A percentile compares a stretch with the other conserved stretches of the same genome.
phyloP scores from a whole-genome alignment of 306 rosid genomes.

The Castanea crenata region DNA sequence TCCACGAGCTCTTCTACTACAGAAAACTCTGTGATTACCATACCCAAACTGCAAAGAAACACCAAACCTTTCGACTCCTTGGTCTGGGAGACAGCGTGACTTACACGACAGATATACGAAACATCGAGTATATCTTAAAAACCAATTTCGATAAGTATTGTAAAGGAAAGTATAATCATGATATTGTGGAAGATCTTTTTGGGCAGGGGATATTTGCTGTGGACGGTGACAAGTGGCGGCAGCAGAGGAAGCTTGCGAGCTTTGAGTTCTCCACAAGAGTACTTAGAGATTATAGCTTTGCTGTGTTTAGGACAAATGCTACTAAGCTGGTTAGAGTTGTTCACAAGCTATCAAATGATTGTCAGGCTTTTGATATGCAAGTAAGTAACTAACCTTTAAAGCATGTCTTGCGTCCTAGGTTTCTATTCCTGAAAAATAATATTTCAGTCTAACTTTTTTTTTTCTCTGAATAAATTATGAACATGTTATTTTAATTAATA shows the following conservation, averaged over 20 bases:
- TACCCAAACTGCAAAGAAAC: conserved; percentile 34
- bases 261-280: conserved; percentile 68
- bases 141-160: conserved; percentile 44
- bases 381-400: conserved; percentile 27
- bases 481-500: no score
- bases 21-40: conserved; percentile 44
- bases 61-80: conserved; percentile 46
- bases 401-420: not conserved
- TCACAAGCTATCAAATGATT: conserved; percentile 23
- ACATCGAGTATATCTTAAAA: conserved; percentile 54
- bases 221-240: conserved; percentile 71
- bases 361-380: conserved; percentile 59
- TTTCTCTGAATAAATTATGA: no score
- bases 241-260: conserved; percentile 70
- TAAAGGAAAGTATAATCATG: conserved; percentile 48
- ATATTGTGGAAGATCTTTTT: conserved; percentile 38
- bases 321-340: conserved; percentile 47
- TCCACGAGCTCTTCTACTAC: conserved; percentile 44
- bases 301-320: conserved; percentile 51
- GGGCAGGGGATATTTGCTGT: conserved; percentile 68
- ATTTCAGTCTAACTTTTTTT: no score
- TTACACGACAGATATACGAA: conserved; percentile 48
- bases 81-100: conserved; percentile 33
- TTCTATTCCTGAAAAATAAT: no score
- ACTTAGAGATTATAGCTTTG: conserved; percentile 63